Evolutionary conservation across 805 yeast genomes (phyloP), one percentile per base, ranked within the genome.

Genomic region (Teunomyces stri): DNA sequence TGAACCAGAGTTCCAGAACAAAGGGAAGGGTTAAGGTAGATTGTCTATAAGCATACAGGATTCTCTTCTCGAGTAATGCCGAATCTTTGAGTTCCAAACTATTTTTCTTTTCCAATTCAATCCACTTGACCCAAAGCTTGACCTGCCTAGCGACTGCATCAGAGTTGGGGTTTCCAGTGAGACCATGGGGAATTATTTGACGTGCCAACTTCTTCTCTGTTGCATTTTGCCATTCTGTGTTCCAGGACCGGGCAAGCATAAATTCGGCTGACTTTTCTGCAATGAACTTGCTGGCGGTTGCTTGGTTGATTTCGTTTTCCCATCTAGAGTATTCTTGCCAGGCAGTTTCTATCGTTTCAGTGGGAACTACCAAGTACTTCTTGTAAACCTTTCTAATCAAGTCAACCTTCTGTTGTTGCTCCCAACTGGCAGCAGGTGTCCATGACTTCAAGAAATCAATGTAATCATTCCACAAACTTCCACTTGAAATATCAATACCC

Each of bases 241-340:
- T 80, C 68, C 87, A 75, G 0, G 94, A 78, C 51, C 97, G 76
- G 1, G 96, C 91, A 53, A 79, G 82, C 96, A 92, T 88, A 61
- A 90, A 94, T 11, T 82, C 85, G 3, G 87, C 82, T 10, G 95
- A 86, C 50, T 82, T 76, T 56, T 91, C 97, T 38, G 87, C 83
- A 45, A 91, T 84, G 60, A 85, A 82, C 64, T 88, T 89, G 58
- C 96, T 81, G 3, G 97, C 94, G 3, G 91, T 86, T 15, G 85
- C 70, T 30, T 85, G 73, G 59, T 86, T 87, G 15, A 82, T 68
- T 33, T 82, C 85, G 56, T 84, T 88, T 65, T 92, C 98, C 82
- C 94, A 94, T 49, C 76, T 73, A 18, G 88, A 84, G 65, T 90
- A 92, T 43, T 73, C 82, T 49, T 79, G 72, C 99, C 99, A 92